phyloP scores from a whole-genome alignment of 306 rosid species.

The Cicer cuneatum region DNA sequence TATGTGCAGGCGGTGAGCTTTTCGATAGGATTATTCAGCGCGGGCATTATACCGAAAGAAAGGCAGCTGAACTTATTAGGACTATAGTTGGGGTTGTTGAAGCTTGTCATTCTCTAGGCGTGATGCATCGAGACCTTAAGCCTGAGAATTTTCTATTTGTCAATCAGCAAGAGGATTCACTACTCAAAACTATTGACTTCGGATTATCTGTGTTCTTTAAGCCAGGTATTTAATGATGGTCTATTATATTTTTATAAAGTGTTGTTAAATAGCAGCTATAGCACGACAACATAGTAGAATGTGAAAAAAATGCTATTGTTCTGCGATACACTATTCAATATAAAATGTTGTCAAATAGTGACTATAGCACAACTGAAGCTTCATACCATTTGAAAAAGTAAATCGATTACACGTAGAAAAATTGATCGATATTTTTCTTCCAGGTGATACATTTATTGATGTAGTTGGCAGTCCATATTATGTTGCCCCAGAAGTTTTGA shows the following conservation, averaged over 20 bases:
- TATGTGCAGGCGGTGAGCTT: constrained; percentile 98
- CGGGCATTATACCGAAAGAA: constrained; percentile 91
- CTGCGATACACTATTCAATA: too few relatives aligned
- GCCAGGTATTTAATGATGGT: constrained; percentile 71
- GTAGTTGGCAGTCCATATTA: constrained; percentile 99
- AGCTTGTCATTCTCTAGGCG: constrained; percentile 93
- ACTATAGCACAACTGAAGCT: not conserved
- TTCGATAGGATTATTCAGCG: constrained; percentile 94
- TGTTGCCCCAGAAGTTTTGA: constrained; percentile 96
- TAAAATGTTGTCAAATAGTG: too few relatives aligned
- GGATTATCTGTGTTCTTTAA: constrained; percentile 92
- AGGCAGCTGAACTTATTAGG: constrained; percentile 92
- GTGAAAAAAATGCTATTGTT: too few relatives aligned
- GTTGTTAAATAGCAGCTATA: not conserved
- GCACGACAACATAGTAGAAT: too few relatives aligned
- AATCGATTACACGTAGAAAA: constrained; percentile 32
- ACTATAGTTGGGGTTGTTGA: constrained; percentile 96
- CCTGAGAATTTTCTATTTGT: constrained; percentile 97
- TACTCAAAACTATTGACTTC: constrained; percentile 95
- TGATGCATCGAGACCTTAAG: constrained; percentile 97
- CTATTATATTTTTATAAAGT: constrained; percentile 8
- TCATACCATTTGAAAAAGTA: constrained; percentile 36
- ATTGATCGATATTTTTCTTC: constrained; percentile 41
- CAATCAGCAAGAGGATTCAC: constrained; percentile 85
- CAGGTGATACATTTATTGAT: constrained; percentile 84